Conservation (phyloP, 495 filamentous ascomycete species). For the Hypoxylon lienhwacheense region DNA sequence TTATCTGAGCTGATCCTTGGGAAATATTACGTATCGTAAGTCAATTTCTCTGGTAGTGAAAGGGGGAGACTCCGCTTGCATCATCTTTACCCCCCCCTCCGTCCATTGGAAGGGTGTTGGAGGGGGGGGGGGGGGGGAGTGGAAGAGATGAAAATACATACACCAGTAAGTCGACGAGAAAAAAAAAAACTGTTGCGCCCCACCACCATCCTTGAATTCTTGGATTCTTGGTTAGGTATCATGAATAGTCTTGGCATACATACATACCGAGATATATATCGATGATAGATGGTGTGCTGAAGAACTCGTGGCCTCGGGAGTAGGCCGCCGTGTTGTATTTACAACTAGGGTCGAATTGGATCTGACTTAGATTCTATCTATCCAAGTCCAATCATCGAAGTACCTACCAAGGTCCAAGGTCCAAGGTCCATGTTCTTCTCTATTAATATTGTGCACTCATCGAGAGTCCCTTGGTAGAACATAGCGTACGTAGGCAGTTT, state of each 20-base stretch:
- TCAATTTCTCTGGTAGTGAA: slow-evolving; percentile 18
- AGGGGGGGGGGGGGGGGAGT: background rate
- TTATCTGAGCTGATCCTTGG: slow-evolving; percentile 7
- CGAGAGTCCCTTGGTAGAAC: too few relatives aligned
- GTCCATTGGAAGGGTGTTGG: slow-evolving; percentile 1
- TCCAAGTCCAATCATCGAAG: too few relatives aligned
- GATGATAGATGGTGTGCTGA: slow-evolving; percentile 5
- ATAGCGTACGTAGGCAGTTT: too few relatives aligned
- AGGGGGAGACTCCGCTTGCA: slow-evolving; percentile 17
- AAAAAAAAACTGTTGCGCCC: slow-evolving; percentile 8
- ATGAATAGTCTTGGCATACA: slow-evolving; percentile 26
- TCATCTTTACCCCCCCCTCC: slow-evolving; percentile 21
- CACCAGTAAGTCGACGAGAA: background rate
- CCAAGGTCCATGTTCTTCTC: too few relatives aligned
- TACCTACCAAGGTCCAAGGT: too few relatives aligned
- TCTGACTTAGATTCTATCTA: background rate
- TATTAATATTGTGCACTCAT: too few relatives aligned
- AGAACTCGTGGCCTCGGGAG: slow-evolving; percentile 14
- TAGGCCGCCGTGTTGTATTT: too few relatives aligned
- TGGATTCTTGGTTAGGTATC: slow-evolving; percentile 24
- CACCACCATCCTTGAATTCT: too few relatives aligned
- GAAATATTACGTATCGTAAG: slow-evolving; percentile 16
- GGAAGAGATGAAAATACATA: background rate
- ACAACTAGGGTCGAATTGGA: slow-evolving; percentile 2
- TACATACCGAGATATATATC: slow-evolving; percentile 4